Percentiles rank a stretch among this genome's conserved stretches.
Evolutionary conservation across 352 stramenopile species (phyloP).

Genomic region (Phytophthora multivora): DNA sequence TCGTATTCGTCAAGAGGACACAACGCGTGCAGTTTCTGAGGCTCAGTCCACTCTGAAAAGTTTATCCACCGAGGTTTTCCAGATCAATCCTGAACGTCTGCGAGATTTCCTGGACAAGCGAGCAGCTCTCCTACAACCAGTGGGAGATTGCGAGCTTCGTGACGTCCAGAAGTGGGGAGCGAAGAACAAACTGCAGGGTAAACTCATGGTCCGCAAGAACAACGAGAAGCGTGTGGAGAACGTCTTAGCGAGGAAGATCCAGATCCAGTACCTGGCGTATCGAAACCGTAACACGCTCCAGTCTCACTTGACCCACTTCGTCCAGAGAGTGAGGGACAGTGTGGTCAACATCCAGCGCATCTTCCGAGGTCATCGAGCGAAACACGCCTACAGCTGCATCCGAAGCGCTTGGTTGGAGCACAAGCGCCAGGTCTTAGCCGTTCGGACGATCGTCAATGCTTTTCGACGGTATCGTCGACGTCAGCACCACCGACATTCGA

Average conservation of each 20-base stretch:
- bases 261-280: conserved; percentile 56
- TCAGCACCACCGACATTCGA: conserved; percentile 46
- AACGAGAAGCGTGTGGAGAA: conserved; percentile 46
- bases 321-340: conserved; percentile 31
- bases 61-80: conserved; percentile 8
- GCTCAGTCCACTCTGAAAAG: not conserved
- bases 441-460: conserved; percentile 42
- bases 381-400: conserved; percentile 36
- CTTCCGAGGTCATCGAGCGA: conserved; percentile 52
- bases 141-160: conserved; percentile 39
- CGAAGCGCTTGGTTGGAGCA: conserved; percentile 29
- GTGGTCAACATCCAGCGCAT: conserved; percentile 61
- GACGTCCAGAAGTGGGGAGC: conserved; percentile 26
- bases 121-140: conserved; percentile 30
- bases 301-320: conserved; percentile 40
- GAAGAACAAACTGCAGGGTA: conserved; percentile 54
- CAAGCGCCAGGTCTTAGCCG: conserved; percentile 29
- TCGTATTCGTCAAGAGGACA: conserved; percentile 60
- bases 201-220: conserved; percentile 52
- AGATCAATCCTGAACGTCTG: conserved; percentile 44
- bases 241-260: conserved; percentile 52
- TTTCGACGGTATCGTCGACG: conserved; percentile 56
- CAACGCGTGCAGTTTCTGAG: conserved; percentile 7
- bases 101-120: conserved; percentile 42
- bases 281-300: conserved; percentile 39